These are phyloP conservation scores for Austroboletus festivus DNA, from an alignment of 768 basidiomycete genomes.

Conservation along the genomic window DNA sequence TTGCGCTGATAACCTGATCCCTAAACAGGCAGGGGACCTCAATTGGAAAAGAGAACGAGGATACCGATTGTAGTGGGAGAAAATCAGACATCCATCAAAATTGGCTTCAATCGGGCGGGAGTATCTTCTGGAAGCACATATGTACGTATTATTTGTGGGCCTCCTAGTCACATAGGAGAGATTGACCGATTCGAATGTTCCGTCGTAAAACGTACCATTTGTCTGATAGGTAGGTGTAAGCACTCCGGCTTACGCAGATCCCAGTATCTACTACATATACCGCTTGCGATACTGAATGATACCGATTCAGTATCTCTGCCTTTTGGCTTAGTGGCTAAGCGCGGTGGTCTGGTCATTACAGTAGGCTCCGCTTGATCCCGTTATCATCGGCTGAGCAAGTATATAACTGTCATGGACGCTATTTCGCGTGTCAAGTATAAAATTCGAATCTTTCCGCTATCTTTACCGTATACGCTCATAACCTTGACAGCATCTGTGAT, in stretches of 20 bases:
- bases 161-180: neutral
- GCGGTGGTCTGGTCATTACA: too few relatives aligned
- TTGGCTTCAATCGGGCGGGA: slow-evolving; percentile 6
- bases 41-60: neutral
- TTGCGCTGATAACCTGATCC: too few relatives aligned
- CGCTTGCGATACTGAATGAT: too few relatives aligned
- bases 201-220: neutral
- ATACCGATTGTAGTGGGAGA: slow-evolving; percentile 1
- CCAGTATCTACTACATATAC: too few relatives aligned
- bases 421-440: neutral
- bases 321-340: too few relatives aligned
- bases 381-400: neutral
- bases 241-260: too few relatives aligned
- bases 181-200: neutral
- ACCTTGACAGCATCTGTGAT: too few relatives aligned
- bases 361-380: slow-evolving; percentile 2
- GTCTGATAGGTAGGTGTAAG: too few relatives aligned
- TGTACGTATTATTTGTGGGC: neutral
- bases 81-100: slow-evolving; percentile 10
- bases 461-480: too few relatives aligned
- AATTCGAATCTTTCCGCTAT: too few relatives aligned
- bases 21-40: too few relatives aligned
- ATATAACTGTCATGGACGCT: neutral
- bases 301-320: too few relatives aligned
- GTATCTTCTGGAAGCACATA: slow-evolving; percentile 13